Evolutionary conservation across 2,329 filamentous ascomycete genomes (phyloP), one percentile per base, ranked within the genome.

Genomic region (Periconia sp.): DNA sequence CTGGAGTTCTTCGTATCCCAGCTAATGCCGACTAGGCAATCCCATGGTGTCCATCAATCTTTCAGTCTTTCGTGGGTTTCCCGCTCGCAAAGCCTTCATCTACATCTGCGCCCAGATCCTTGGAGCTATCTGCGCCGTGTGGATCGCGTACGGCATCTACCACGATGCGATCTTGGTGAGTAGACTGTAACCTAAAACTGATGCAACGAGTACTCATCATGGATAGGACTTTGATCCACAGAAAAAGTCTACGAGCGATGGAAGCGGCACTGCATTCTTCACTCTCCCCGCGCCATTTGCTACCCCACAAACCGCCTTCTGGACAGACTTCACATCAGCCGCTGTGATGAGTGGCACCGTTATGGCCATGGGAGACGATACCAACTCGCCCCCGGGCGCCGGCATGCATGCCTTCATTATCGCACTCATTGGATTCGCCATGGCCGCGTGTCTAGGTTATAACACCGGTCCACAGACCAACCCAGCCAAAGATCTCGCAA

Each of bases 351-450:
- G 69, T 8, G 64, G 69, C 3, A 65, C 62, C 1, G 66, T 76
- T 20, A 55, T 76, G 13, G 74, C 74, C 0, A 52, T 76, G 41
- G 72, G 72, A n/a, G 74, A 75, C 50, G 68, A 74, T 35, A 57
- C 57, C 1, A 76, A 76, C 50, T 63, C 70, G 0, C 74, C 74
- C 1, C 73, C 73, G 1, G 73, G 72, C 3, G 72, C 70, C 2
- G 72, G 73, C 47, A 75, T 76, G 73, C 68, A 72, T 30, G 65
- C 72, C 0, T 74, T 76, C 5, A 59, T 76, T 14, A 58, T 60
- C 49, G 56, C 47, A 2, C 48, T 60, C 6, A 47, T 60, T 30
- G 52, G 52, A 17, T 54, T 51, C 5, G 50, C 49, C 6, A 47
- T 58, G 23, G 47, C 56, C 35, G 48, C 49, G 11, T 51, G 56